A percentile compares a stretch with the other conserved stretches of the same genome.
Conservation (phyloP, 1,139 yeast species). For the Candida glucosophila region DNA sequence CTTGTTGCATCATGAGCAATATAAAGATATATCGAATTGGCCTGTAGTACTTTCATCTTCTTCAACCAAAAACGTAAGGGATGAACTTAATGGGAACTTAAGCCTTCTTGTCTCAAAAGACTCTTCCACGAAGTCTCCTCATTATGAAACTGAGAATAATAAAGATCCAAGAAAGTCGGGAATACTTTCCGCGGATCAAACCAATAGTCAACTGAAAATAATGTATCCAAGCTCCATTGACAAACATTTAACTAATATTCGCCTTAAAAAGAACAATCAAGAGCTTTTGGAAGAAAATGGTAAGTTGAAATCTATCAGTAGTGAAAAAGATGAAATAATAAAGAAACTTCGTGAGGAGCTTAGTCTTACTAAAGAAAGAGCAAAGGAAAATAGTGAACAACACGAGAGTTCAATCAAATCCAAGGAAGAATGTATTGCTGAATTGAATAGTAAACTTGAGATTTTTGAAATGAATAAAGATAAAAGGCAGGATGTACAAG, state of each 20-base stretch:
- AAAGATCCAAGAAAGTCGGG: constrained; percentile 6
- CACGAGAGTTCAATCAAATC: too few relatives aligned
- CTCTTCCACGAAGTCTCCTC: neutral
- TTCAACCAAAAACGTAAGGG: too few relatives aligned
- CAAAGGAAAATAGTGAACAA: neutral
- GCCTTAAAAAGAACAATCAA: constrained; percentile 23
- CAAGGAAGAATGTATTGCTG: constrained; percentile 5
- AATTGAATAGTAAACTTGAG: constrained; percentile 4
- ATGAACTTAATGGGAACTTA: constrained; percentile 2
- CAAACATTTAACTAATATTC: constrained; percentile 35
- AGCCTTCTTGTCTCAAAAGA: neutral
- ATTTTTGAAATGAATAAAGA: constrained; percentile 4
- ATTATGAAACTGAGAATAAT: neutral
- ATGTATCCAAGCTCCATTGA: constrained; percentile 33
- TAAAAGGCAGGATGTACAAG: constrained; percentile 4
- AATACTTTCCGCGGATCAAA: constrained; percentile 26
- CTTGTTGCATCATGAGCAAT: constrained; percentile 57
- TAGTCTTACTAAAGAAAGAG: neutral
- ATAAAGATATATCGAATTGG: constrained; percentile 51
- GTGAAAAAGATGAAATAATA: constrained; percentile 4
- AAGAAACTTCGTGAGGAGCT: neutral
- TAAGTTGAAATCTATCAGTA: constrained; percentile 3
- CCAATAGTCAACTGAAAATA: too few relatives aligned
- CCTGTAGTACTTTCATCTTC: too few relatives aligned
- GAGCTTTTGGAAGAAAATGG: constrained; percentile 9